These are phyloP conservation scores for Hypoxylon trugodes DNA, from an alignment of 495 filamentous ascomycete species.

Conservation along the genomic window DNA sequence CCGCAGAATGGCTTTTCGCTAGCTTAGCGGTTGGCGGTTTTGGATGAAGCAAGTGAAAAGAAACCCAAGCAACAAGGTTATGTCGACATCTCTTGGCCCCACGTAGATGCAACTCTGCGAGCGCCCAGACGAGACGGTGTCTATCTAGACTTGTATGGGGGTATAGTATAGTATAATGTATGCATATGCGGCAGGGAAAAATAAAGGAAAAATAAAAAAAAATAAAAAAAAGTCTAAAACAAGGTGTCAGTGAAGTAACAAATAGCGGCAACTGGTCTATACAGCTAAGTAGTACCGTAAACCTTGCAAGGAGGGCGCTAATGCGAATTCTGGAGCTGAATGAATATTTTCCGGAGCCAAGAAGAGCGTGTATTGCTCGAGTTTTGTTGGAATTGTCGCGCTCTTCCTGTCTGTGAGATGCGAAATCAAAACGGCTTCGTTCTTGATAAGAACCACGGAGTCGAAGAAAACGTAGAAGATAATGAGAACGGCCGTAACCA, in stretches of 20 bases:
- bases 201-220: too few species aligned
- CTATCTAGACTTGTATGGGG: conserved; percentile 16
- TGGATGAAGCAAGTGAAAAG: neutral
- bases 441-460: neutral
- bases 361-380: conserved; percentile 4
- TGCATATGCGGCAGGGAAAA: conserved; percentile 30
- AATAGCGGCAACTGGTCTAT: conserved; percentile 29
- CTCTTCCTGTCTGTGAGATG: neutral
- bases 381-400: conserved; percentile 1
- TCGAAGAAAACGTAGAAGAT: neutral
- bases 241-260: conserved; percentile 35
- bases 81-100: conserved; percentile 1
- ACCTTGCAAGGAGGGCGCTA: conserved; percentile 22
- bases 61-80: conserved; percentile 1
- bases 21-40: too few species aligned
- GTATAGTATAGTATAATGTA: too few species aligned
- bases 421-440: neutral
- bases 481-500: neutral
- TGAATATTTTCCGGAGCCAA: conserved; percentile 31
- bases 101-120: conserved; percentile 6
- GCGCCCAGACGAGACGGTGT: neutral
- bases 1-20: too few species aligned
- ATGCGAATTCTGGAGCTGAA: conserved; percentile 17
- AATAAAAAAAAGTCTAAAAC: conserved; percentile 39
- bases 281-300: conserved; percentile 16